These are phyloP conservation scores for Quercus variabilis DNA, from an alignment of 306 rosid species.

Conservation along the genomic window DNA sequence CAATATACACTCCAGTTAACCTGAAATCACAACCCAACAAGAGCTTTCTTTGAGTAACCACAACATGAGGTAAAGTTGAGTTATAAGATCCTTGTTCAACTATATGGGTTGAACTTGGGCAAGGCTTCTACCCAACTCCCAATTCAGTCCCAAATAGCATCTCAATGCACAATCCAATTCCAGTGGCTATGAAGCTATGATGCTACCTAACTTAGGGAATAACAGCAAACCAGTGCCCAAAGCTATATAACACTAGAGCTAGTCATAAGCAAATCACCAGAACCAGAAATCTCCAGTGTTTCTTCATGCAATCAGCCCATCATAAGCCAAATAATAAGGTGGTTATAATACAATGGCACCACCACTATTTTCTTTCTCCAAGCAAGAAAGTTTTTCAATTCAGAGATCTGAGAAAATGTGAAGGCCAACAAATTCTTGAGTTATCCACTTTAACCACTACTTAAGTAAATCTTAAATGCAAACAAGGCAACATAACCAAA, in stretches of 20 bases:
- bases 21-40: not conserved
- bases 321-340: not conserved
- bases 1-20: not conserved
- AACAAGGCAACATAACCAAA: not conserved
- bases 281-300: not conserved
- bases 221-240: not conserved
- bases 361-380: not conserved
- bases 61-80: not conserved
- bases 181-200: not conserved
- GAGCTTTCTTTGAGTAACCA: not conserved
- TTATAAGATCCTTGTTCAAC: not conserved
- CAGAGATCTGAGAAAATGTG: not conserved
- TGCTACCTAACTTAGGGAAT: not conserved
- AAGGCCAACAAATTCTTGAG: not conserved
- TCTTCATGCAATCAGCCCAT: not conserved
- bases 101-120: not conserved
- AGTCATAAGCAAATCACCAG: not conserved
- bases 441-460: not conserved
- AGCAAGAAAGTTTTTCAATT: not conserved
- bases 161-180: not conserved
- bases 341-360: not conserved
- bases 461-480: not conserved
- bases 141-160: not conserved
- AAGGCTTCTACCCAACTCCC: not conserved
- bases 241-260: not conserved